phyloP scores from a whole-genome alignment of 164 flowering plant species.

The Dillenia turbinata region DNA sequence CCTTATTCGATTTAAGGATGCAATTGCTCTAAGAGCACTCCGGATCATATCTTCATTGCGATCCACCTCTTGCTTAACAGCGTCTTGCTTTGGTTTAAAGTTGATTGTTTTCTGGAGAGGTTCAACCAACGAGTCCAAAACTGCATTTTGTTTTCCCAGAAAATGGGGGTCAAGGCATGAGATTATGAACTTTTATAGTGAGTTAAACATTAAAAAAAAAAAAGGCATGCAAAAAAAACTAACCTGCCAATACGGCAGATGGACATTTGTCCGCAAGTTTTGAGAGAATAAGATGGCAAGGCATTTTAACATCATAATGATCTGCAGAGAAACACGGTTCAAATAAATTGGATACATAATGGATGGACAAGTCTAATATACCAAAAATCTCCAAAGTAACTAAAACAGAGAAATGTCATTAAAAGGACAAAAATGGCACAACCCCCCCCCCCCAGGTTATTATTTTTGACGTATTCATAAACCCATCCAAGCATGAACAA shows the following conservation, averaged over 20 bases:
- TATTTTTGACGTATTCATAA: neutral
- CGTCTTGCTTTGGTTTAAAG: conserved; percentile 94
- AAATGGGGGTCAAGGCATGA: neutral
- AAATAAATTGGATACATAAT: too few relatives aligned
- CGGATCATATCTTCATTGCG: conserved; percentile 99
- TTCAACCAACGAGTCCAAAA: conserved; percentile 94
- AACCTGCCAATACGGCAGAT: conserved; percentile 95
- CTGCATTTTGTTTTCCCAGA: conserved; percentile 22
- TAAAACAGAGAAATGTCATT: neutral
- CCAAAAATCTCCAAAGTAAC: conserved; percentile 5
- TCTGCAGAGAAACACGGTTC: conserved; percentile 35
- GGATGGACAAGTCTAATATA: too few relatives aligned
- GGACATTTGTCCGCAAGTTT: conserved; percentile 97
- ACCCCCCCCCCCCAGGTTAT: neutral
- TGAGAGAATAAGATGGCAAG: conserved; percentile 97
- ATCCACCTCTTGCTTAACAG: conserved; percentile 99
- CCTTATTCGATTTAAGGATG: conserved; percentile 92
- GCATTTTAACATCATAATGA: conserved; percentile 99
- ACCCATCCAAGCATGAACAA: neutral
- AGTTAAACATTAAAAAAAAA: neutral
- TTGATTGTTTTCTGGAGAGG: conserved; percentile 92
- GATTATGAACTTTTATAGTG: neutral
- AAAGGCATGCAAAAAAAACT: conserved; percentile 9
- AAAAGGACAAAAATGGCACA: neutral
- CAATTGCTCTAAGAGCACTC: conserved; percentile 94